Evolutionary conservation across 2,329 filamentous ascomycete genomes (phyloP).

Genomic region (Atkinsonella texensis): DNA sequence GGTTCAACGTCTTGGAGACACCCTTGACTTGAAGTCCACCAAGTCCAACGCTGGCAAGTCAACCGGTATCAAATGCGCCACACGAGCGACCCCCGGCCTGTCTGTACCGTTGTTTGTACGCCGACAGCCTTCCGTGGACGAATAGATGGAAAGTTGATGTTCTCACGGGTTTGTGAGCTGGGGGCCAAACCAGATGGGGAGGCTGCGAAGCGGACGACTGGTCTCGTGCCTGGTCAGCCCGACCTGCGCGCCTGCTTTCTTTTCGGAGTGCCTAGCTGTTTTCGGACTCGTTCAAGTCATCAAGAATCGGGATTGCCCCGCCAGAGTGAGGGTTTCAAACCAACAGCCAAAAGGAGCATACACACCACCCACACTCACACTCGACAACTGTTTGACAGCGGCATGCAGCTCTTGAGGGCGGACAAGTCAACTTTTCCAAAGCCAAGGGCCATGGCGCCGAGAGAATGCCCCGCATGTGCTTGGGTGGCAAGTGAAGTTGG

Average conservation of each 20-base stretch:
- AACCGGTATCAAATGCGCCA: too few species aligned
- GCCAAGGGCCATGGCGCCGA: slow-evolving; percentile 4
- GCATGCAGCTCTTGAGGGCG: background rate
- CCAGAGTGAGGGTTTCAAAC: too few species aligned
- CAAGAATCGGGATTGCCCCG: too few species aligned
- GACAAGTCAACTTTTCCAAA: background rate
- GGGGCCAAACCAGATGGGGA: background rate
- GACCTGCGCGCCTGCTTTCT: too few species aligned
- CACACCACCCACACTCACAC: too few species aligned
- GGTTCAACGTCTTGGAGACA: background rate
- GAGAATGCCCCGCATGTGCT: slow-evolving; percentile 3
- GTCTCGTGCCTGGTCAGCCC: background rate
- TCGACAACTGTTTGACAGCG: too few species aligned
- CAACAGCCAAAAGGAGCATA: too few species aligned
- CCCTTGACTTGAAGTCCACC: background rate
- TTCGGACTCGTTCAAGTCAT: too few species aligned
- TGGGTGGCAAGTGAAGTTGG: background rate
- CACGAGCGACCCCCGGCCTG: background rate
- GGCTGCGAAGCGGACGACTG: background rate
- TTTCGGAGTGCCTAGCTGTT: too few species aligned
- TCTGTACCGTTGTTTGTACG: background rate
- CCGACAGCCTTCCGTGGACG: too few species aligned
- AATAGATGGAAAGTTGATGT: background rate
- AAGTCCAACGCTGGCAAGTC: background rate
- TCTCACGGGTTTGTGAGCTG: background rate